Percentiles rank a stretch among this genome's conserved stretches.
Conservation (phyloP, 805 yeast genomes). For the Pichia thaimueangensis region DNA sequence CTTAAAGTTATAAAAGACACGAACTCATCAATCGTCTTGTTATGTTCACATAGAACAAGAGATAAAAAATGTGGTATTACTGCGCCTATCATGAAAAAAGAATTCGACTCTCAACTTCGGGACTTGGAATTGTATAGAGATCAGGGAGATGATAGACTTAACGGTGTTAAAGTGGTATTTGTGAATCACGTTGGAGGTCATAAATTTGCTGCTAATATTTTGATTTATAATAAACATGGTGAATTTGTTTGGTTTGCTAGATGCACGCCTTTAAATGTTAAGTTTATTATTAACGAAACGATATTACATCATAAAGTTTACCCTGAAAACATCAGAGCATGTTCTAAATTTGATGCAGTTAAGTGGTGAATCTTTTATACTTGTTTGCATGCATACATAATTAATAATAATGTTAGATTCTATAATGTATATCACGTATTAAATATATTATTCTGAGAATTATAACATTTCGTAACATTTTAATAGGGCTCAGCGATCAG, state of each 20-base stretch:
- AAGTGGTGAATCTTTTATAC: conserved; percentile 42
- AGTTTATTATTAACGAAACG: conserved; percentile 70
- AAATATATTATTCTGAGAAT: too few relatives aligned
- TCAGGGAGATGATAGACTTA: conserved; percentile 62
- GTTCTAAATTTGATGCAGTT: conserved; percentile 46
- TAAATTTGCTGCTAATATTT: conserved; percentile 85
- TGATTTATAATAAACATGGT: conserved; percentile 66
- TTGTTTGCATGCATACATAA: too few relatives aligned
- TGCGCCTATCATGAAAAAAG: conserved; percentile 82
- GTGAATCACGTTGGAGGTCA: conserved; percentile 95
- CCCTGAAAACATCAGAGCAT: conserved; percentile 59
- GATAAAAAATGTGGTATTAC: conserved; percentile 92
- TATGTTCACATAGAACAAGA: conserved; percentile 87
- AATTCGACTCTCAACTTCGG: conserved; percentile 65
- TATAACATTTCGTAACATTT: too few relatives aligned
- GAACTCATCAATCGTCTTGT: conserved; percentile 47
- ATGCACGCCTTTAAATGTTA: conserved; percentile 69
- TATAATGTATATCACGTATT: too few relatives aligned
- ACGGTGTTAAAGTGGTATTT: conserved; percentile 65
- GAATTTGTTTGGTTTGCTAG: conserved; percentile 86
- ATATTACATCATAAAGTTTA: conserved; percentile 63
- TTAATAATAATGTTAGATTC: too few relatives aligned
- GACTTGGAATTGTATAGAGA: conserved; percentile 73
- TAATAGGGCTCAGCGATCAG: too few relatives aligned
- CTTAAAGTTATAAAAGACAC: conserved; percentile 34